Base-by-base conservation (phyloP, 2,329 filamentous ascomycete genomes). In the Cadophora sp. region DNA sequence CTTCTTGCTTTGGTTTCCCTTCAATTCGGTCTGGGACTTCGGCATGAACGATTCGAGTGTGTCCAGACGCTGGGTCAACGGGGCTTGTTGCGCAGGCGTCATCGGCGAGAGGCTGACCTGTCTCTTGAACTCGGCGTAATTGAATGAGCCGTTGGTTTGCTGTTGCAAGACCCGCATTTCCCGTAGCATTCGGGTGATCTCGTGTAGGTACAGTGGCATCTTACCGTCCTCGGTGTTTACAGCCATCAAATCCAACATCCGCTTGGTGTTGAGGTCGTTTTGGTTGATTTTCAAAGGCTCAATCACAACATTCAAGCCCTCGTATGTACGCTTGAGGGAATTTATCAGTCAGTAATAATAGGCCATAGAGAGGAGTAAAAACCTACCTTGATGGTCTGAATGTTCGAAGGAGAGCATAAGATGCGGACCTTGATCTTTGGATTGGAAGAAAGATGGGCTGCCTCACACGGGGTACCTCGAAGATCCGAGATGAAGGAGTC, bases 21-120 rank as follows among this genome's bases (percentile, higher is more conserved):
- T 55, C 9, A 4, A 13, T 20, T 11, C 9, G 14, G 59, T 71
- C 51, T 76, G 70, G 0, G 39, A 63, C 11, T 43, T 27, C 1
- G 82, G 80, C 76, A 92, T 83, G 76, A 91, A 92, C 16, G 84
- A 88, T 72, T 92, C 87, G 0, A 93, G 79, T 0, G 89, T 82
- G 7, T 87, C 82, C 1, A 93, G 79, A 0, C 90, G 83, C 75
- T 89, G 83, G 0, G 82, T 77, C 1, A 95, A 78, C 0, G 89
- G 86, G 0, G 73, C 80, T 0, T 77, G 74, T 73, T 94, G 90
- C 1, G 75, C 78, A 0, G 76, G 71, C 0, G 80, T 79, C 22
- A 91, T 79, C 27, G 82, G 78, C 0, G 63, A 30, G 0, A 76
- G 68, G 0, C 85, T 72, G 1, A 78, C 70, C 0, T 48, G 30